Evolutionary conservation across 106 monocot species (phyloP), one percentile per base, ranked within the genome.

Genomic region (Acorus calamus): DNA sequence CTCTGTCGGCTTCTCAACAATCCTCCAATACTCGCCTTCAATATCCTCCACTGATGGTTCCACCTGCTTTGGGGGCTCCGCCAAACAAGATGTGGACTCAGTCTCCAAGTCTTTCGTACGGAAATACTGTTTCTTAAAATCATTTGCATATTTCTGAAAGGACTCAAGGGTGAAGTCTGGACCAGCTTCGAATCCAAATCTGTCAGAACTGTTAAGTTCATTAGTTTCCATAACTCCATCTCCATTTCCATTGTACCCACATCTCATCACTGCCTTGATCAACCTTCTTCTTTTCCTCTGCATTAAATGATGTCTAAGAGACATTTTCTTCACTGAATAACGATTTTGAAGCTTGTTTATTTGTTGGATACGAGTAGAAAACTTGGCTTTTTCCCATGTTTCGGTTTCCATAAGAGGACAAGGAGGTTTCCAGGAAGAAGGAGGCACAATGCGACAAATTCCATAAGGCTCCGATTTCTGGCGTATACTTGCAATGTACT

Each of bases 261-360:
- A 61, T 47, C 62, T 69, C 42, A 50, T 12, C 56, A 42, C 60
- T 11, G 65, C 49, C 69, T 68, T 72, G 7, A 53, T 28, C 4
- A 82, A 14, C 51, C 84, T 90, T 74, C 65, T 65, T 55, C 82
- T 81, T 79, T 94, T 94, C 57, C 72, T 79, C 68, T 53, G 80
- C 73, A 73, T 69, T 43, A 69, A 50, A 54, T 58, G 66, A 54
- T 51, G 65, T 13, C 61, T 79, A 64, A n/a, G 63, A 41, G 46
- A 50, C 8, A 47, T 59, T 28, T 73, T 89, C 46, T 76, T 89
- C 3, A 55, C 8, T 14, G 82, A 66, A 46, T 71, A 72, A 14
- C 85, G 82, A 72, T 91, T 90, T 79, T 96, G 96, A 71, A 96
- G 96, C 78, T 85, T 87, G 57, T 96, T 76, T 51, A 96, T 50